These are phyloP conservation scores for Vitis hybrid DNA, from an alignment of 177 flowering plant species.

Conservation along the genomic window DNA sequence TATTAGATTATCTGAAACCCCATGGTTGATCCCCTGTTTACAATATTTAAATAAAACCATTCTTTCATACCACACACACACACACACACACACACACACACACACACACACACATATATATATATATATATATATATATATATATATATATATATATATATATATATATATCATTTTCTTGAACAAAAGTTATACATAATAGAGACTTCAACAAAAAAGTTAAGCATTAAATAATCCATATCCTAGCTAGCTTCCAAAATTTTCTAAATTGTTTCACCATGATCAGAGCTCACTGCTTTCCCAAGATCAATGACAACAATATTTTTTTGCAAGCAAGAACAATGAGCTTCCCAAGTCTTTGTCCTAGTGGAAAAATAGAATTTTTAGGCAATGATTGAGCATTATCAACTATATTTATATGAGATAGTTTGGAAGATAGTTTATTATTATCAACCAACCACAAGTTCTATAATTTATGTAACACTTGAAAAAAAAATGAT, in stretches of 20 bases:
- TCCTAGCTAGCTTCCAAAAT: constrained; percentile 39
- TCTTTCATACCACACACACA: too few species aligned
- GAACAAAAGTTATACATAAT: too few species aligned
- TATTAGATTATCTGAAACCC: constrained; percentile 25
- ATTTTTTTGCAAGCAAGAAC: constrained; percentile 8
- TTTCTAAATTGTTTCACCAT: constrained; percentile 18
- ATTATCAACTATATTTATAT: neutral
- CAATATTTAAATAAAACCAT: neutral
- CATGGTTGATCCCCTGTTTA: constrained; percentile 47
- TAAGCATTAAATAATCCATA: constrained; percentile 30
- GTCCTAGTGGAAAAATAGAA: constrained; percentile 27
- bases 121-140: too few species aligned
- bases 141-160: too few species aligned
- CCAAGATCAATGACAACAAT: constrained; percentile 47
- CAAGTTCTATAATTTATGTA: too few species aligned
- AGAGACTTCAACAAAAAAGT: neutral
- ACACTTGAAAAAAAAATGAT: too few species aligned
- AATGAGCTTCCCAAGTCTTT: constrained; percentile 27
- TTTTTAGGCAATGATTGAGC: constrained; percentile 26
- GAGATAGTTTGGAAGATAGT: too few species aligned
- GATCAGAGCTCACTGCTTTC: constrained; percentile 6
- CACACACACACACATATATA: too few species aligned
- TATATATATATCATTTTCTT: too few species aligned
- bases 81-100: too few species aligned
- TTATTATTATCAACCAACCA: too few species aligned